Percentiles rank a stretch among this genome's conserved stretches.
phyloP scores from a whole-genome alignment of 2,329 filamentous ascomycete genomes.

The Rhynchosporium agropyri region DNA sequence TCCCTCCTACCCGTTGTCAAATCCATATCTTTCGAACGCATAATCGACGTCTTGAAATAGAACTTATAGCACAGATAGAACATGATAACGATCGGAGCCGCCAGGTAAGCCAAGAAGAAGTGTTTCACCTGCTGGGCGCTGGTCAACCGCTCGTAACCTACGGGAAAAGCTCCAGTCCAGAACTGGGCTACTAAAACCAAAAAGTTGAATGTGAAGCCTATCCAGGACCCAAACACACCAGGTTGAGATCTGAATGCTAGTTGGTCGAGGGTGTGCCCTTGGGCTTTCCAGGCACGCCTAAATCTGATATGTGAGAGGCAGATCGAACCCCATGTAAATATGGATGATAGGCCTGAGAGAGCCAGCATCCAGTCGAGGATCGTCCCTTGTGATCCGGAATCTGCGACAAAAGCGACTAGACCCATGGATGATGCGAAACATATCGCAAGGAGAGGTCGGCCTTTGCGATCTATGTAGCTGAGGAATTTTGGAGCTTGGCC shows the following conservation, averaged over 20 bases:
- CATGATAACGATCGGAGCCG: constrained; percentile 66
- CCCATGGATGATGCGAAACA: constrained; percentile 67
- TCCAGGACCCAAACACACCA: constrained; percentile 77
- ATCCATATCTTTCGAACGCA: constrained; percentile 77
- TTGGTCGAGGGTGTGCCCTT: constrained; percentile 72
- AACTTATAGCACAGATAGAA: constrained; percentile 79
- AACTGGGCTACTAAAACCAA: constrained; percentile 82
- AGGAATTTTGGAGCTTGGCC: constrained; percentile 77
- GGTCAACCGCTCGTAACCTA: constrained; percentile 56
- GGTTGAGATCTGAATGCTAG: constrained; percentile 81
- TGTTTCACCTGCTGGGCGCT: constrained; percentile 54
- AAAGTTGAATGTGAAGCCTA: constrained; percentile 75
- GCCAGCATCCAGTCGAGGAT: constrained; percentile 82
- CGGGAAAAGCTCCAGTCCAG: constrained; percentile 81
- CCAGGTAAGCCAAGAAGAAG: constrained; percentile 76
- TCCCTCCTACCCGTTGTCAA: constrained; percentile 83
- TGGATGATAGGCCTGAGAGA: constrained; percentile 70
- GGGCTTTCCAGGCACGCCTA: constrained; percentile 72
- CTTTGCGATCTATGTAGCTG: constrained; percentile 79
- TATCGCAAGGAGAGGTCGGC: constrained; percentile 78
- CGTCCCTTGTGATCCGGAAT: constrained; percentile 53
- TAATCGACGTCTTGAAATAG: constrained; percentile 67
- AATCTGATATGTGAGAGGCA: constrained; percentile 93
- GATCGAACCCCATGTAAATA: constrained; percentile 83
- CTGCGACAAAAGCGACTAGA: constrained; percentile 76